A percentile compares a stretch with the other conserved stretches of the same genome.
Conservation (phyloP, 768 basidiomycete genomes). For the Podaxis carcinomalis region DNA sequence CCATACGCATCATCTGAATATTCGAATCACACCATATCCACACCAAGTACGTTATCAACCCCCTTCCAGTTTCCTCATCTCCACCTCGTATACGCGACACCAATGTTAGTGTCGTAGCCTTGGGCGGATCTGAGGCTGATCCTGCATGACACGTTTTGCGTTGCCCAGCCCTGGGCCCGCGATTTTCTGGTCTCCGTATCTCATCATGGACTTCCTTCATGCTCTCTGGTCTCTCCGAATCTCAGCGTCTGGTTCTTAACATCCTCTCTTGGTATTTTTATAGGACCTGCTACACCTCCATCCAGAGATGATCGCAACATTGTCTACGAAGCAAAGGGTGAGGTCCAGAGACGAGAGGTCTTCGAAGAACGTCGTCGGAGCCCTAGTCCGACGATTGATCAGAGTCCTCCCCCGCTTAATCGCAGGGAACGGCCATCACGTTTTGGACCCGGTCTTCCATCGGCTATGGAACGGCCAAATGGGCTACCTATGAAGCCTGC, state of each 20-base stretch:
- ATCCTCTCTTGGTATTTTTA: conserved; percentile 4
- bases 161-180: not conserved
- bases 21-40: conserved; percentile 28
- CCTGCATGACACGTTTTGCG: not conserved
- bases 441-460: not conserved
- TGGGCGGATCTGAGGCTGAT: not conserved
- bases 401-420: not conserved
- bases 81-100: conserved; percentile 26
- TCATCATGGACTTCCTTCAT: conserved; percentile 9
- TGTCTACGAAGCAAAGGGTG: conserved; percentile 3
- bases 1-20: conserved; percentile 26
- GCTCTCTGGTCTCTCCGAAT: conserved; percentile 12
- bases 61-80: conserved; percentile 35
- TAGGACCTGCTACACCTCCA: conserved; percentile 8
- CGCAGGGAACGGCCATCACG: conserved; percentile 7
- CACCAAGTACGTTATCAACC: conserved; percentile 65
- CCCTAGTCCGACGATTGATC: not conserved
- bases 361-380: conserved; percentile 3
- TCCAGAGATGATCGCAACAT: conserved; percentile 9
- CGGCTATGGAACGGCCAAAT: not conserved
- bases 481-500: conserved; percentile 6
- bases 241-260: conserved; percentile 9
- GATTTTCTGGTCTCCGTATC: not conserved
- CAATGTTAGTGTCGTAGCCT: conserved; percentile 12
- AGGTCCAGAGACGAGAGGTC: not conserved